Percentiles rank a stretch among this genome's conserved stretches.
Conservation (phyloP, 306 rosid genomes). For the Arachis stenosperma region DNA sequence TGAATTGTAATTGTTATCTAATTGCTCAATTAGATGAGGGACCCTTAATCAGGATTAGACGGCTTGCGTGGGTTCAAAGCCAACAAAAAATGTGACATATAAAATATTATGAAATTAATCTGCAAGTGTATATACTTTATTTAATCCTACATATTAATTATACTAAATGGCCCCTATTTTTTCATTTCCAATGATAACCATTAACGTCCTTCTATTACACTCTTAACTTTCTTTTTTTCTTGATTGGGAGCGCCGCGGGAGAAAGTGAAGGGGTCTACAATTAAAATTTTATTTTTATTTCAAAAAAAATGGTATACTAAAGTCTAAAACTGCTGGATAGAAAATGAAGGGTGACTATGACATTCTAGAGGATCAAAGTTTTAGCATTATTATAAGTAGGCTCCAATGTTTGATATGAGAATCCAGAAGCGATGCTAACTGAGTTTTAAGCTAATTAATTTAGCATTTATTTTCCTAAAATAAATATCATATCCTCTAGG, state of each 20-base stretch:
- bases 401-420: neutral
- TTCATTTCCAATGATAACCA: slow-evolving; percentile 45
- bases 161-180: slow-evolving; percentile 51
- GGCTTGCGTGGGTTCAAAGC: slow-evolving; percentile 60
- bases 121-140: slow-evolving; percentile 41
- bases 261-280: neutral
- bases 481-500: slow-evolving; percentile 15
- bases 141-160: slow-evolving; percentile 53
- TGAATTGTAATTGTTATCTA: slow-evolving; percentile 34
- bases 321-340: neutral
- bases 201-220: slow-evolving; percentile 29
- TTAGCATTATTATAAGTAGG: neutral
- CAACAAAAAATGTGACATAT: slow-evolving; percentile 39
- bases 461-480: neutral
- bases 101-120: slow-evolving; percentile 40
- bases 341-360: slow-evolving; percentile 2
- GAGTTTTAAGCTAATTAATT: slow-evolving; percentile 2
- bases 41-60: slow-evolving; percentile 46
- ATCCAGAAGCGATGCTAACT: neutral
- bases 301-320: neutral
- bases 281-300: neutral
- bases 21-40: slow-evolving; percentile 42
- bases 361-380: neutral
- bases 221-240: neutral
- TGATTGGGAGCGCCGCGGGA: neutral